Evolutionary conservation across 352 stramenopile genomes (phyloP), one percentile per base, ranked within the genome.

Genomic region (Globisporangium iwayamae): DNA sequence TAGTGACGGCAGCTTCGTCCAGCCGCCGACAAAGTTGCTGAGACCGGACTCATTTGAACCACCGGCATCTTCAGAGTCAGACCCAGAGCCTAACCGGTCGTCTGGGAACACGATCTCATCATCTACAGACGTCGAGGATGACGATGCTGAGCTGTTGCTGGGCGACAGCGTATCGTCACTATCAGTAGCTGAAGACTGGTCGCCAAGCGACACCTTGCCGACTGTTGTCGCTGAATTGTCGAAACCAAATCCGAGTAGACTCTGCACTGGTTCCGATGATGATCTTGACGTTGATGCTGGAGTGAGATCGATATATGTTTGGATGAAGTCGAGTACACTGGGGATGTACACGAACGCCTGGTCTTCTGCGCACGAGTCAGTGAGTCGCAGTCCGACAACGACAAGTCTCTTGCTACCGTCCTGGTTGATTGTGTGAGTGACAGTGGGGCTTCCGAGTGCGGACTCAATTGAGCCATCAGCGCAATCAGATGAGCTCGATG

Each of bases 261-360:
- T 57, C 16, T 43, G 30, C 34, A 22, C 30, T 14, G 30, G 3
- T 28, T 57, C 18, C 18, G 36, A 39, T 25, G 51, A 57, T 25
- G 51, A 45, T 18, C 30, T 57, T 10, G 39, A 2, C 34, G 41
- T 57, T n/a, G 39, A 2, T 20, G 41, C 10, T 18, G 22, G 32
- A 13, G 25, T n/a, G 14, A 39, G 39, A 9, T 47, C 10, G 16
- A 62, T 25, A 18, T 53, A 16, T 30, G 56, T 25, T 7, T 28
- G 11, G 16, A 62, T 13, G 16, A 62, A 62, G 25, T 45, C 56
- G 56, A 45, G 56, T 7, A 62, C 56, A 25, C 41, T 53, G 18
- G 56, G 41, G n/a, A 53, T 45, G 56, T 53, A 45, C 32, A 41
- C 41, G 32, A 62, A 62, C 32, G 39, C 56, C 28, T 62, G 56